phyloP scores from a whole-genome alignment of 2,329 filamentous ascomycete species.

The Thelonectria discophora region DNA sequence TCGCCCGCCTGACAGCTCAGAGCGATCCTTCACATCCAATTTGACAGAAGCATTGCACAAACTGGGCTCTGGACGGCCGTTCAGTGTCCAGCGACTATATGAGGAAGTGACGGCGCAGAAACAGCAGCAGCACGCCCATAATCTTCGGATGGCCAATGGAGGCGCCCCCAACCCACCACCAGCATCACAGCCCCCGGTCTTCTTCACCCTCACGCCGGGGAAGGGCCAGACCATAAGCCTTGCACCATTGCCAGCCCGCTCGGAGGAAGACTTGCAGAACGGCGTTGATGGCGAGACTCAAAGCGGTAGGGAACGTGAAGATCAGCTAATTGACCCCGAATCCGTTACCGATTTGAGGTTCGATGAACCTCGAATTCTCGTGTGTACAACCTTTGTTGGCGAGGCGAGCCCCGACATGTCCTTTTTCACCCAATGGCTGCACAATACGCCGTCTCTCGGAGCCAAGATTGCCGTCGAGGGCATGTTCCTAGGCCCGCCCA shows the following conservation, averaged over 20 bases:
- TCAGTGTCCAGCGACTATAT: constrained; percentile 64
- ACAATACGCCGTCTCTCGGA: constrained; percentile 64
- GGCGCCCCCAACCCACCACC: constrained; percentile 49
- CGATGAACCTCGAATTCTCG: constrained; percentile 69
- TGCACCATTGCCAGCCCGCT: constrained; percentile 54
- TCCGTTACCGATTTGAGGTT: constrained; percentile 65
- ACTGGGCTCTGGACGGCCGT: constrained; percentile 62
- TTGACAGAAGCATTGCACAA: constrained; percentile 64
- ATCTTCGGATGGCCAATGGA: constrained; percentile 57
- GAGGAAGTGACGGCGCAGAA: constrained; percentile 62
- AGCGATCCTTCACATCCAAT: constrained; percentile 67
- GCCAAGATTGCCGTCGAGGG: constrained; percentile 70
- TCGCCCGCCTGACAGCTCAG: constrained; percentile 52
- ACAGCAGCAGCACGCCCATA: constrained; percentile 56
- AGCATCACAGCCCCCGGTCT: constrained; percentile 55
- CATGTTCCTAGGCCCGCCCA: constrained; percentile 73
- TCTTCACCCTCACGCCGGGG: constrained; percentile 65
- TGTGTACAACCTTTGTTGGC: constrained; percentile 73
- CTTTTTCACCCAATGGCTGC: constrained; percentile 73
- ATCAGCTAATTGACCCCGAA: constrained; percentile 57
- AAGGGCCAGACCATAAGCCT: constrained; percentile 63
- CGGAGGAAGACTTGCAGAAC: constrained; percentile 42
- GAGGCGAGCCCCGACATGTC: constrained; percentile 73
- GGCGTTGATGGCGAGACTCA: constrained; percentile 40
- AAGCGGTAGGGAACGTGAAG: constrained; percentile 42